These are phyloP conservation scores for Stenogyne calaminthoides DNA, from an alignment of 305 asterid species.

Conservation along the genomic window DNA sequence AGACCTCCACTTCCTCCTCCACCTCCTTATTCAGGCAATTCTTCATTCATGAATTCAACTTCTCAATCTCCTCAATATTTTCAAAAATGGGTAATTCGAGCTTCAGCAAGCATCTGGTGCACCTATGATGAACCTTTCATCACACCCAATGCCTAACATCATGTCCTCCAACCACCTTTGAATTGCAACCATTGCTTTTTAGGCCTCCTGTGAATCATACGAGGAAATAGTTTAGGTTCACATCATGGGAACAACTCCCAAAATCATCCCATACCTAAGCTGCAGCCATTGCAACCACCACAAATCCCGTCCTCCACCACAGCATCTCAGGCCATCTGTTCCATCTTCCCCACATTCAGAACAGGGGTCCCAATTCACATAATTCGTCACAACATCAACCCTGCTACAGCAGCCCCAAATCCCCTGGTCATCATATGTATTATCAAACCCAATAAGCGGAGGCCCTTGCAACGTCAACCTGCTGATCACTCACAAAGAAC, in stretches of 20 bases:
- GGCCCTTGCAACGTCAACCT: conserved; percentile 47
- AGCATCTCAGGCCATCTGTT: conserved; percentile 72
- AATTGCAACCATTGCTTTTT: conserved; percentile 61
- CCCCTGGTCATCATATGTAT: conserved; percentile 63
- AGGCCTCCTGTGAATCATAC: conserved; percentile 60
- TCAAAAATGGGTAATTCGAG: conserved; percentile 55
- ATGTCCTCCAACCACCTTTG: conserved; percentile 49
- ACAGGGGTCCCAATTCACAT: conserved; percentile 50
- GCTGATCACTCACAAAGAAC: conserved; percentile 49
- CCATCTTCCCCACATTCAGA: conserved; percentile 77
- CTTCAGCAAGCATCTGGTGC: conserved; percentile 51
- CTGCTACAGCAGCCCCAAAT: conserved; percentile 68
- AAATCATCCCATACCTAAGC: conserved; percentile 34
- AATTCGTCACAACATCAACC: conserved; percentile 39
- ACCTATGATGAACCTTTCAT: conserved; percentile 42
- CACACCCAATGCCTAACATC: conserved; percentile 58
- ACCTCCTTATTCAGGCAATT: conserved; percentile 65
- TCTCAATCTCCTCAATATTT: conserved; percentile 59
- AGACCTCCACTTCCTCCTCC: conserved; percentile 94
- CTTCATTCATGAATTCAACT: conserved; percentile 49
- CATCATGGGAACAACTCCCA: conserved; percentile 66
- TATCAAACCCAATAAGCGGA: conserved; percentile 64
- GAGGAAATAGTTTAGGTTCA: conserved; percentile 56
- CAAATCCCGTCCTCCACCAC: conserved; percentile 80
- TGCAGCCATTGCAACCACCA: conserved; percentile 61